Evolutionary conservation across 1,139 yeast species (phyloP).

Genomic region (Wickerhamomyces sp.): DNA sequence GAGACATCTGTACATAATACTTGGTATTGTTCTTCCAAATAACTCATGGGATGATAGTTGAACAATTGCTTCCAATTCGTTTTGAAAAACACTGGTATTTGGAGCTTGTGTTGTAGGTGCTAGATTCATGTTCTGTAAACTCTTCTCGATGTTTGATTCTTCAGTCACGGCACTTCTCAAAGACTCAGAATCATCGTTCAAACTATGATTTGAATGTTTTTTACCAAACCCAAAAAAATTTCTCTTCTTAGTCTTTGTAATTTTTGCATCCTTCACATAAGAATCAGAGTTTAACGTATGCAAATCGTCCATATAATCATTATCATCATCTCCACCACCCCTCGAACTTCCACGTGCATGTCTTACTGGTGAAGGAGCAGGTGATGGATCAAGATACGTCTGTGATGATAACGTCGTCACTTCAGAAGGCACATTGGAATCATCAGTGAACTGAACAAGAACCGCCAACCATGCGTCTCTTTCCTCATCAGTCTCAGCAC

Average conservation of each 20-base stretch:
- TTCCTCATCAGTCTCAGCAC: slow-evolving; percentile 79
- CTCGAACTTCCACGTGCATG: slow-evolving; percentile 4
- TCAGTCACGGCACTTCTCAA: neutral
- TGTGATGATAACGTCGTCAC: slow-evolving; percentile 5
- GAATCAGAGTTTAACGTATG: slow-evolving; percentile 22
- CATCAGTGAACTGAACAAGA: slow-evolving; percentile 41
- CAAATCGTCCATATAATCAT: too few relatives aligned
- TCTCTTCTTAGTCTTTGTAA: slow-evolving; percentile 48
- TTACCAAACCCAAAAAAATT: slow-evolving; percentile 57
- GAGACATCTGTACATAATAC: slow-evolving; percentile 72
- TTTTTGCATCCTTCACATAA: slow-evolving; percentile 33
- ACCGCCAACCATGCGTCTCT: slow-evolving; percentile 74
- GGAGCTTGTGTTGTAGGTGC: slow-evolving; percentile 5
- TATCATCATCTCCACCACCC: slow-evolving; percentile 14
- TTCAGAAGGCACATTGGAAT: slow-evolving; percentile 6
- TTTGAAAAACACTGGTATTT: slow-evolving; percentile 52
- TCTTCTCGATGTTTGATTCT: slow-evolving; percentile 23
- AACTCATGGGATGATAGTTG: slow-evolving; percentile 43
- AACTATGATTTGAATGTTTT: slow-evolving; percentile 15
- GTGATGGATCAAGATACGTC: slow-evolving; percentile 3
- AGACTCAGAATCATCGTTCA: slow-evolving; percentile 11
- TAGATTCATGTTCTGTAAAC: slow-evolving; percentile 26
- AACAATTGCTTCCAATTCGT: slow-evolving; percentile 50
- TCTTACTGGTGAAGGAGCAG: slow-evolving; percentile 2
- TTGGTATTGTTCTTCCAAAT: slow-evolving; percentile 54